These are phyloP conservation scores for Phaeosphaeriaceae sp. DNA, from an alignment of 2,329 filamentous ascomycete genomes.

Conservation along the genomic window DNA sequence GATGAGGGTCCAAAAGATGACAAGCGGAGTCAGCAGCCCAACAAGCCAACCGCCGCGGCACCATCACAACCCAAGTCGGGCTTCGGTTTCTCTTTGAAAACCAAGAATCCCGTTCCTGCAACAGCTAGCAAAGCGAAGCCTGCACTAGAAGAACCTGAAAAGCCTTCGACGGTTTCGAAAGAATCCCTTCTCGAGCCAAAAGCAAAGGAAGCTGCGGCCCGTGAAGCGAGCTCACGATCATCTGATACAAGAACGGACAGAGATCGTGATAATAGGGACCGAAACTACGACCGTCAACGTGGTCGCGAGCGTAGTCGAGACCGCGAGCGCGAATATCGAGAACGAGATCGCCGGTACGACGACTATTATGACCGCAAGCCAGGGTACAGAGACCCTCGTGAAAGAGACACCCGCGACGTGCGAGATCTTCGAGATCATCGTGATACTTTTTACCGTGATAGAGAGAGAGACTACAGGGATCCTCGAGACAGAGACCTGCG, in stretches of 20 bases:
- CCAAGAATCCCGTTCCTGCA: conserved; percentile 64
- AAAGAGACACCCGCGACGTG: conserved; percentile 33
- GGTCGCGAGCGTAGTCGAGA: conserved; percentile 45
- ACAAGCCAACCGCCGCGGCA: conserved; percentile 57
- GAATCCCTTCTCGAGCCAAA: conserved; percentile 52
- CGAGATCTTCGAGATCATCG: conserved; percentile 26
- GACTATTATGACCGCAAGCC: conserved; percentile 34
- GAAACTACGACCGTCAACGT: conserved; percentile 25
- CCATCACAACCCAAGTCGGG: conserved; percentile 60
- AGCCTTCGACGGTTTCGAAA: conserved; percentile 40
- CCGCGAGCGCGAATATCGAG: conserved; percentile 48
- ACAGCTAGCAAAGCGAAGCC: conserved; percentile 60
- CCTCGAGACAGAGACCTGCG: conserved; percentile 17
- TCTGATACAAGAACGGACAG: conserved; percentile 33
- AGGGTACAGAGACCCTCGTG: conserved; percentile 37
- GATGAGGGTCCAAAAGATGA: conserved; percentile 63
- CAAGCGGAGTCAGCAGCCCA: conserved; percentile 62
- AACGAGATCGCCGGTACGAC: conserved; percentile 48
- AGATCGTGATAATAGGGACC: conserved; percentile 28
- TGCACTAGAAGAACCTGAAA: conserved; percentile 51
- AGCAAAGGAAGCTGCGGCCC: conserved; percentile 46
- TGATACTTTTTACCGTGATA: conserved; percentile 19
- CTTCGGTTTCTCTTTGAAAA: conserved; percentile 93
- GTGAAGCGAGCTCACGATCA: conserved; percentile 29
- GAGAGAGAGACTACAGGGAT: conserved; percentile 16